A percentile compares a stretch with the other conserved stretches of the same genome.
These are phyloP conservation scores for Sarocladiaceae sp. DNA, from an alignment of 2,329 filamentous ascomycete species.

Conservation along the genomic window DNA sequence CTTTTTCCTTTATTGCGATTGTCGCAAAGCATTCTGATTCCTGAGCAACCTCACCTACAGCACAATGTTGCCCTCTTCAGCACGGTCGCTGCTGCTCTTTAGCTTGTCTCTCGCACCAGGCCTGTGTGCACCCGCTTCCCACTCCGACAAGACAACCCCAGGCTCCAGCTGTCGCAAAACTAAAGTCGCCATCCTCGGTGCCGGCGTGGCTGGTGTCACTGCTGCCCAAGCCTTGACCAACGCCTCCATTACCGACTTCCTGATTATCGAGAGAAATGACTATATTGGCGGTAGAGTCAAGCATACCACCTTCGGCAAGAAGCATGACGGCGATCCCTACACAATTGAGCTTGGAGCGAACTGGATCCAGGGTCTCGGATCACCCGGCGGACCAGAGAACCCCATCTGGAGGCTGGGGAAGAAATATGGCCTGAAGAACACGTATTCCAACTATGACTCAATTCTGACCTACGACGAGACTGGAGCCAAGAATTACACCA, in stretches of 20 bases:
- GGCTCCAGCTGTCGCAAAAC: constrained; percentile 25
- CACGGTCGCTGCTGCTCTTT: background rate
- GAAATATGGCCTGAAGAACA: constrained; percentile 53
- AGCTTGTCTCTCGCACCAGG: background rate
- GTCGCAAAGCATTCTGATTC: background rate
- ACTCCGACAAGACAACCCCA: background rate
- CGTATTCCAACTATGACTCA: constrained; percentile 53
- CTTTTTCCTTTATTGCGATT: too few relatives aligned
- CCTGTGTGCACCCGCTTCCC: background rate
- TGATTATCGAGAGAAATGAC: constrained; percentile 61
- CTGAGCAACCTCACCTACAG: too few relatives aligned
- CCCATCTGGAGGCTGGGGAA: constrained; percentile 60
- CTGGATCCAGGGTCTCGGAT: constrained; percentile 41
- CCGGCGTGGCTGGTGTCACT: constrained; percentile 59
- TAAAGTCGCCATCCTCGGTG: constrained; percentile 44
- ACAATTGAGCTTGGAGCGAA: constrained; percentile 64
- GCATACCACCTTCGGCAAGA: constrained; percentile 53
- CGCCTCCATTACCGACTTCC: constrained; percentile 56
- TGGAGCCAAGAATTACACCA: constrained; percentile 46
- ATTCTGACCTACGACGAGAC: constrained; percentile 58
- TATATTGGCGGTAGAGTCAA: constrained; percentile 58
- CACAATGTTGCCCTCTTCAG: background rate
- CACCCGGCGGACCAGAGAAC: constrained; percentile 38
- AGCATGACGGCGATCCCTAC: constrained; percentile 46
- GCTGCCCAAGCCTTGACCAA: constrained; percentile 61